Base-by-base conservation (phyloP, 2,329 filamentous ascomycete genomes). In the Pestalotiopsis sp. region DNA sequence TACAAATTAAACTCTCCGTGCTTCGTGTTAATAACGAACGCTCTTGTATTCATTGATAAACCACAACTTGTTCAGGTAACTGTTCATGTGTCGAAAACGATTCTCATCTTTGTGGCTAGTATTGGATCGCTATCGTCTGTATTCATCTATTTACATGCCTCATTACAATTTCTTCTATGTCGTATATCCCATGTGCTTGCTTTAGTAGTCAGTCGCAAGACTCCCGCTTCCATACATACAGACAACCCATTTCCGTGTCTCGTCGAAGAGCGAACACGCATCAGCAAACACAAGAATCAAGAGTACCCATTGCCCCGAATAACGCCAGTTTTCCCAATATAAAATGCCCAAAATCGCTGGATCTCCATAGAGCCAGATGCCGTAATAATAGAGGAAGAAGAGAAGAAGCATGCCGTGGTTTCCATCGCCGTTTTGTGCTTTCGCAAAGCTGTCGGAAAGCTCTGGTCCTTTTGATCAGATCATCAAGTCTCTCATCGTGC, bases 111-210 rank as follows among this genome's bases (percentile, higher is more conserved):
- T 23, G 3, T 9, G 14, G 14, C 27, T 59, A 1, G 17, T 7
- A 13, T 20, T 13, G n/a, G 56, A 58, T n/a, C 56, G 23, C 13
- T 27, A 17, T 59, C 27, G 57, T 59, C 27, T 36, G 27, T 59
- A 36, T 59, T 64, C 38, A 20, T 45, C 62, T 64, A 64, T 64
- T 14, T 64, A 64, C 62, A 64, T 52, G 41, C n/a, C 41, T 64
- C 62, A 64, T 64, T 64, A 64, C 38, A 63, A 36, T 49, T 14
- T 64, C 31, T 25, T 45, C 62, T 52, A 49, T 12, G n/a, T 38
- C 60, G 4, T 38, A 31, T 63, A 13, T 38, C 27, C 38, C 45
- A 52, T 52, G 45, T 52, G 45, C 45, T 23, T n/a, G 20, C 17
- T 9, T n/a, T 4, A 14, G 38, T 39, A 45, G 11, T 38, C 36